These are phyloP conservation scores for Fulvia fulva DNA, from an alignment of 2,329 filamentous ascomycete genomes.

Conservation along the genomic window DNA sequence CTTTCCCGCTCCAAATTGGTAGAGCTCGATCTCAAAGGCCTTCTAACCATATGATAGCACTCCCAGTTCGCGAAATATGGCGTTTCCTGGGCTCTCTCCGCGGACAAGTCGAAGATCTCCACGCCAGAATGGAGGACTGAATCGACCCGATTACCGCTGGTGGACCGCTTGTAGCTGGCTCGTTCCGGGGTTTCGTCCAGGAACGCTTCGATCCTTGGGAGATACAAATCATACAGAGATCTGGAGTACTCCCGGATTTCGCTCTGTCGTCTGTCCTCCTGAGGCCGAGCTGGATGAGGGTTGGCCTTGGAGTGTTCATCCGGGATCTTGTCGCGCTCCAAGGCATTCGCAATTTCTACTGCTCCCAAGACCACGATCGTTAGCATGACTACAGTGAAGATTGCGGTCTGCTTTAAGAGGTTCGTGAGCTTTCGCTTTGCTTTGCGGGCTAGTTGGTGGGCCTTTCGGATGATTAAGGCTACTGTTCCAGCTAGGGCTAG, in stretches of 20 bases:
- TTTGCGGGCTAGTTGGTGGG: background rate
- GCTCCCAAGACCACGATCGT: background rate
- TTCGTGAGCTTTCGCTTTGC: background rate
- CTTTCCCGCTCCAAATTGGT: background rate
- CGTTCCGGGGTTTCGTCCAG: background rate
- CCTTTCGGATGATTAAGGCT: background rate
- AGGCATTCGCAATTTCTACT: background rate
- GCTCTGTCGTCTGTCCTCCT: background rate
- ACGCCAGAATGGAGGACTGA: background rate
- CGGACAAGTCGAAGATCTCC: background rate
- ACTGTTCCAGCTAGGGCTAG: background rate
- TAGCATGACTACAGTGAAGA: background rate
- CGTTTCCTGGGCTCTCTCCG: background rate
- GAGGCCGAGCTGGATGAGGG: background rate
- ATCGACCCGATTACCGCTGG: background rate
- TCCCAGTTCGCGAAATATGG: background rate
- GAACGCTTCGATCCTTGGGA: background rate
- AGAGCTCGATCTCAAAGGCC: background rate
- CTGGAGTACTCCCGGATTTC: background rate
- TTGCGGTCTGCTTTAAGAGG: background rate
- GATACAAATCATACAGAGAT: background rate
- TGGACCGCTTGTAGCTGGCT: background rate
- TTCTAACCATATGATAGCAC: background rate
- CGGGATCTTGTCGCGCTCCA: background rate
- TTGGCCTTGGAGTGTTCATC: background rate